These are phyloP conservation scores for Quillaja saponaria DNA, from an alignment of 306 rosid species.

Conservation along the genomic window DNA sequence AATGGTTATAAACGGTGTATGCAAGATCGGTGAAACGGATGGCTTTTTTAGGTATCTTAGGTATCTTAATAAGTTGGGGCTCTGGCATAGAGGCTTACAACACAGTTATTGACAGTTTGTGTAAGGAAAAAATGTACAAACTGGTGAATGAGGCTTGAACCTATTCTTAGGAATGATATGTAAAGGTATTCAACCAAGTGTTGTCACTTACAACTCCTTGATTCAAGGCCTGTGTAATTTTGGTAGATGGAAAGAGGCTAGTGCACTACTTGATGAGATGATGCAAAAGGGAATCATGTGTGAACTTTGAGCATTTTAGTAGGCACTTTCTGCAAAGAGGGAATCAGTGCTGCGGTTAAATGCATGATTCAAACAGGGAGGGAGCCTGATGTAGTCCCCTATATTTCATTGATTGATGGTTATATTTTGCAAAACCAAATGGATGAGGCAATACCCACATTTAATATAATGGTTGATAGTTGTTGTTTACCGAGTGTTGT, in stretches of 20 bases:
- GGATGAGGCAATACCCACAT: constrained; percentile 3
- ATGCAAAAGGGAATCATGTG: constrained; percentile 1
- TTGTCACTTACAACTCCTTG: constrained; percentile 23
- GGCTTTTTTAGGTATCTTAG: neutral
- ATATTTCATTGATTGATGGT: constrained; percentile 9
- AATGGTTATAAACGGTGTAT: constrained; percentile 18
- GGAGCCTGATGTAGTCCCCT: constrained; percentile 16
- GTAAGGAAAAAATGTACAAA: constrained; percentile 23
- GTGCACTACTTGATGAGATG: neutral
- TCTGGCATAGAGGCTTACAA: neutral
- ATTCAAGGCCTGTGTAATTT: constrained; percentile 17
- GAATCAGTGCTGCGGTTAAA: constrained; percentile 3
- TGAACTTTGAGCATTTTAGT: constrained; percentile 6
- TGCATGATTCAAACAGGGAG: constrained; percentile 2
- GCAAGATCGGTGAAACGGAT: constrained; percentile 15
- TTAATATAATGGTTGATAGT: constrained; percentile 1
- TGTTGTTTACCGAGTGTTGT: constrained; percentile 4
- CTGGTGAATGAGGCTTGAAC: constrained; percentile 14
- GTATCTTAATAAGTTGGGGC: neutral
- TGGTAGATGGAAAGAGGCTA: constrained; percentile 24
- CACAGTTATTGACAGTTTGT: constrained; percentile 21
- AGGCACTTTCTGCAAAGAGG: constrained; percentile 14
- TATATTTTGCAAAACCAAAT: constrained; percentile 15
- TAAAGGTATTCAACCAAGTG: constrained; percentile 3
- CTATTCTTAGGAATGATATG: constrained; percentile 6